A percentile compares a stretch with the other conserved stretches of the same genome.
These are phyloP conservation scores for Aegilops bicornis DNA, from an alignment of 176 grass and related monocot species.

Conservation along the genomic window DNA sequence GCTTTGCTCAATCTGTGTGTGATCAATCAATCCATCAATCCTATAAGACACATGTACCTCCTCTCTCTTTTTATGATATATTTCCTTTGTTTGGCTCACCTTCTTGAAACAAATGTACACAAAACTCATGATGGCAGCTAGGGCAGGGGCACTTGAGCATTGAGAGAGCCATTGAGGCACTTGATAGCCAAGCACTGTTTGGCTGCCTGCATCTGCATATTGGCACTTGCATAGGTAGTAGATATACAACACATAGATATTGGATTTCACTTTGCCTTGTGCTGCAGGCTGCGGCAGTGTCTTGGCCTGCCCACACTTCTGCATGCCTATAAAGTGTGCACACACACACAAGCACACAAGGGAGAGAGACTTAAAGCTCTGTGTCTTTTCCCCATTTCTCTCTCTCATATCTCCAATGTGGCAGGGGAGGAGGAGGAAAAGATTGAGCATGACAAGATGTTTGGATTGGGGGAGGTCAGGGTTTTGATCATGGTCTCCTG, in stretches of 20 bases:
- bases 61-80: not conserved
- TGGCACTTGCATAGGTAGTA: not conserved
- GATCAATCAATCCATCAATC: constrained; percentile 35
- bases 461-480: constrained; percentile 47
- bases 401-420: constrained; percentile 40
- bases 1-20: constrained; percentile 1
- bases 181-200: constrained; percentile 11
- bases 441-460: constrained; percentile 63
- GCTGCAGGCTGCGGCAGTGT: constrained; percentile 33
- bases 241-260: too few species aligned
- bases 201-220: constrained; percentile 10
- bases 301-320: constrained; percentile 38
- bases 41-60: not conserved
- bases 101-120: constrained; percentile 11
- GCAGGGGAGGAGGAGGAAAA: constrained; percentile 38
- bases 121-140: constrained; percentile 31
- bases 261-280: constrained; percentile 46
- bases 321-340: constrained; percentile 55
- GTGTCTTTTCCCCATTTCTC: constrained; percentile 33
- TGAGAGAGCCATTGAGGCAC: not conserved
- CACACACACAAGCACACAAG: not conserved
- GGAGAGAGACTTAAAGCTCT: constrained; percentile 13
- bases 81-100: constrained; percentile 38
- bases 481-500: constrained; percentile 45
- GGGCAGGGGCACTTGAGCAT: not conserved